These are phyloP conservation scores for Aphanocladium album DNA, from an alignment of 2,329 filamentous ascomycete genomes.

Conservation along the genomic window DNA sequence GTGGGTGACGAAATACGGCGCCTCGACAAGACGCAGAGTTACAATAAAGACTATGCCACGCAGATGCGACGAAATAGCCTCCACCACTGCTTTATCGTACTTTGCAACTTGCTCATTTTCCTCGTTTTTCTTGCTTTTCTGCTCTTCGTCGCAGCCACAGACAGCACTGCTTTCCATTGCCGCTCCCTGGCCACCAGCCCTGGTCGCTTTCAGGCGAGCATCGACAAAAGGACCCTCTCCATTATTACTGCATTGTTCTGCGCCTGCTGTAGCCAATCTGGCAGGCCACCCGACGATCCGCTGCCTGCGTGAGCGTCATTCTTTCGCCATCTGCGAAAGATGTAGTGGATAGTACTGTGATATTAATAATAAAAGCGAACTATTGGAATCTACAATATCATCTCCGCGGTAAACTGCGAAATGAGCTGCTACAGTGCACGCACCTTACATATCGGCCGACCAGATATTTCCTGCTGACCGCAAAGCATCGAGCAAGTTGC, in stretches of 20 bases:
- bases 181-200: not conserved
- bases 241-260: not conserved
- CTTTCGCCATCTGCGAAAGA: not conserved
- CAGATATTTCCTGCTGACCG: not conserved
- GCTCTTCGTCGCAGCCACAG: too few relatives aligned
- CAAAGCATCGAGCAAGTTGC: too few relatives aligned
- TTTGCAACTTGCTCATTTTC: too few relatives aligned
- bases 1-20: too few relatives aligned
- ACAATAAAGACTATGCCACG: too few relatives aligned
- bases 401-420: not conserved
- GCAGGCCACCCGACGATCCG: constrained; percentile 9
- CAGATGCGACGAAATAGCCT: too few relatives aligned
- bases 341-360: not conserved
- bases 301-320: not conserved
- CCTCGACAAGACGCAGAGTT: too few relatives aligned
- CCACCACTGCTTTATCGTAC: too few relatives aligned
- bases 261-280: constrained; percentile 1
- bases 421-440: not conserved
- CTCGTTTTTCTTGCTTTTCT: too few relatives aligned
- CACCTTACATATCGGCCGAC: not conserved
- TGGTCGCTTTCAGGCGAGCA: not conserved
- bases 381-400: not conserved
- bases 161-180: too few relatives aligned
- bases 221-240: not conserved
- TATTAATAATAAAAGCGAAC: not conserved